Evolutionary conservation across 2,329 filamentous ascomycete species (phyloP).

Genomic region (Talaromyces sp.): DNA sequence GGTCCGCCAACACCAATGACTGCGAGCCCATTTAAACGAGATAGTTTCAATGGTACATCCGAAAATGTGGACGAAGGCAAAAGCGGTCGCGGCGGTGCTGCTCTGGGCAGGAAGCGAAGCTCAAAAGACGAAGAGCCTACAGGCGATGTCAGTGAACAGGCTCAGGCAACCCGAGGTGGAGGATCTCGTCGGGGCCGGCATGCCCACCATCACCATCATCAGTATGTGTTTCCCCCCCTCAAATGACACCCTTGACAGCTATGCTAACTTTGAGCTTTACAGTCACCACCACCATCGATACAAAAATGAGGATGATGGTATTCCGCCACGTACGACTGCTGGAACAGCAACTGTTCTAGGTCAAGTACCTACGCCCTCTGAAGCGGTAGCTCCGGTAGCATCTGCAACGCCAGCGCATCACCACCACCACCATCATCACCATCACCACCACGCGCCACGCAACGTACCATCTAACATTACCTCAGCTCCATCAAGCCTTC

Average conservation of each 20-base stretch:
- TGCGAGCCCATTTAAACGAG: constrained; percentile 48
- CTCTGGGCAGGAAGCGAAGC: constrained; percentile 57
- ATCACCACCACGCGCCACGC: constrained; percentile 39
- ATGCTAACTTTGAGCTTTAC: constrained; percentile 10
- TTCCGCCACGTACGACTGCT: constrained; percentile 21
- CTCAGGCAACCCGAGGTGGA: constrained; percentile 56
- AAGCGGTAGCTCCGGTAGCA: constrained; percentile 17
- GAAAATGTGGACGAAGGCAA: constrained; percentile 36
- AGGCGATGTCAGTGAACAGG: constrained; percentile 63
- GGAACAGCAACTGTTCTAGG: constrained; percentile 26
- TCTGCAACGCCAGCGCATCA: constrained; percentile 21
- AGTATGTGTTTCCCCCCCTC: constrained; percentile 38
- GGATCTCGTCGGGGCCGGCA: constrained; percentile 57
- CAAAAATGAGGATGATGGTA: constrained; percentile 46
- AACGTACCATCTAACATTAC: constrained; percentile 20
- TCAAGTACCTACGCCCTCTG: constrained; percentile 27
- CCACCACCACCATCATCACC: constrained; percentile 43
- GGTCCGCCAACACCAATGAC: constrained; percentile 51
- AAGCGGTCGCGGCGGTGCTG: constrained; percentile 39
- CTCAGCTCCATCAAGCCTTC: constrained; percentile 25
- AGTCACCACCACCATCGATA: constrained; percentile 53
- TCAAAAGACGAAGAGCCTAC: constrained; percentile 69
- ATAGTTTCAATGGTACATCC: constrained; percentile 45
- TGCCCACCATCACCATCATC: constrained; percentile 56
- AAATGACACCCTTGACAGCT: not conserved